Evolutionary conservation across 202 grass and related monocot species (phyloP).

Genomic region (Carex arenaria): DNA sequence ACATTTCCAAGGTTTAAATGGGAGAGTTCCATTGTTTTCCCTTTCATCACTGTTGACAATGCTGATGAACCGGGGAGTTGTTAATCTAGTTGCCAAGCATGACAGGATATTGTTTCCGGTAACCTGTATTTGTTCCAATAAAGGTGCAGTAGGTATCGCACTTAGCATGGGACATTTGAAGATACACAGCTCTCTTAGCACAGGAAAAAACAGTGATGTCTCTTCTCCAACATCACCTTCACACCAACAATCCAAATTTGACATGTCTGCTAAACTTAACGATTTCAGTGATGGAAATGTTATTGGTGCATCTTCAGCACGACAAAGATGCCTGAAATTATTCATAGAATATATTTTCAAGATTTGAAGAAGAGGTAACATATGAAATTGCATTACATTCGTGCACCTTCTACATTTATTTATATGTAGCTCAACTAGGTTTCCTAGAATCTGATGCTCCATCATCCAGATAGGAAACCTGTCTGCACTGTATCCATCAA

Average conservation of each 20-base stretch:
- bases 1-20: background rate
- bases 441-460: background rate
- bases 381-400: no score
- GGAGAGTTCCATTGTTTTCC: background rate
- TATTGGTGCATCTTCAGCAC: background rate
- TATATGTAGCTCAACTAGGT: background rate
- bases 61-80: background rate
- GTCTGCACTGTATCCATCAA: no score
- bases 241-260: conserved; percentile 23
- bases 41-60: no score
- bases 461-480: background rate
- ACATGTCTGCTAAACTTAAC: background rate
- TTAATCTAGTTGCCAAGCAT: background rate
- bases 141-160: background rate
- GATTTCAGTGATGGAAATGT: conserved; percentile 2
- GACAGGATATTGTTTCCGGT: background rate
- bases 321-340: background rate
- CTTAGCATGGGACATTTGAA: conserved; percentile 8
- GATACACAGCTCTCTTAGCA: background rate
- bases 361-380: no score
- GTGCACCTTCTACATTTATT: no score
- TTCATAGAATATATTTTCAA: no score
- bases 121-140: background rate
- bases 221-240: background rate
- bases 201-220: background rate